Percentiles rank a stretch among this genome's conserved stretches.
These are phyloP conservation scores for Babesia bigemina DNA, from an alignment of 169 alveolate genomes.

Conservation along the genomic window DNA sequence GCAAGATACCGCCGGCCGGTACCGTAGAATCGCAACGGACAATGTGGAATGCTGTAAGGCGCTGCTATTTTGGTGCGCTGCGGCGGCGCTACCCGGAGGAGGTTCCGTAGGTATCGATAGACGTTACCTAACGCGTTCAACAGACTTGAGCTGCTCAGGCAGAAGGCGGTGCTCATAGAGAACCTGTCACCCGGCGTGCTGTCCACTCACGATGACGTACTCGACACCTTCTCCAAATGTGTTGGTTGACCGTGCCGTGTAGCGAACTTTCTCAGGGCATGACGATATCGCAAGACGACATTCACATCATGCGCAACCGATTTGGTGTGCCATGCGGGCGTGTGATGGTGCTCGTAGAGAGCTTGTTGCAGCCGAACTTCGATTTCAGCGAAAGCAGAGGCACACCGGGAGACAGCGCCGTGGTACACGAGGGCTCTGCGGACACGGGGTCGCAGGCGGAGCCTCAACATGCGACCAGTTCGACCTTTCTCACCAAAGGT, in stretches of 20 bases:
- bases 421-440: not conserved
- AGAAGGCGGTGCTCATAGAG: conserved; percentile 52
- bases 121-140: not conserved
- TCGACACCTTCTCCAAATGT: conserved; percentile 35
- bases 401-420: not conserved
- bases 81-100: conserved; percentile 45
- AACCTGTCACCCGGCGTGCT: conserved; percentile 39
- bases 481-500: conserved; percentile 17
- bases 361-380: conserved; percentile 68
- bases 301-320: conserved; percentile 76
- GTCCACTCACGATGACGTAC: conserved; percentile 29
- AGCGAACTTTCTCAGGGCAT: conserved; percentile 58
- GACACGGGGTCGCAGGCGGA: not conserved
- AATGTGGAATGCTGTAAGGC: conserved; percentile 14
- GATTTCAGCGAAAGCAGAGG: conserved; percentile 32
- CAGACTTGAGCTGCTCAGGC: conserved; percentile 50
- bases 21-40: not conserved
- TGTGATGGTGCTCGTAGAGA: conserved; percentile 69
- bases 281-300: conserved; percentile 62
- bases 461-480: not conserved
- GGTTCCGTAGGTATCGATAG: conserved; percentile 31
- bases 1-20: no score
- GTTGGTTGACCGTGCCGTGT: conserved; percentile 12
- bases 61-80: conserved; percentile 8
- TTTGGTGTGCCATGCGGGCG: conserved; percentile 75